Evolutionary conservation across 2,329 filamentous ascomycete species (phyloP).

Genomic region (Ascochyta viciae-villosae): DNA sequence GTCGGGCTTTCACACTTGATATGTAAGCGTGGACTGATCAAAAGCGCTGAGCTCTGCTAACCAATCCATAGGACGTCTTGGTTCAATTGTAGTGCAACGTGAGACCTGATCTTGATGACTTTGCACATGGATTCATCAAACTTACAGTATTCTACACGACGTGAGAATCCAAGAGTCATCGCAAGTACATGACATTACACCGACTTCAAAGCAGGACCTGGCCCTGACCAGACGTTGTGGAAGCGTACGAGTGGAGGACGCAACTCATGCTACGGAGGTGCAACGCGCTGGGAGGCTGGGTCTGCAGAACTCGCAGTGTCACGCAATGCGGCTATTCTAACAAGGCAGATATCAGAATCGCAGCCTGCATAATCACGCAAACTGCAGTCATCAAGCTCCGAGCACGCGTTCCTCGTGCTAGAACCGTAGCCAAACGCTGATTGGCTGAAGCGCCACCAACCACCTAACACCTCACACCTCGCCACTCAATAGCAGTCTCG

Average conservation of each 20-base stretch:
- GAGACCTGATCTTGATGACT: background rate
- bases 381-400: background rate
- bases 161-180: background rate
- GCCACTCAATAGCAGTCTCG: background rate
- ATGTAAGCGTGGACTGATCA: conserved; percentile 17
- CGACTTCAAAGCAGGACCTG: background rate
- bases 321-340: background rate
- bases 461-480: background rate
- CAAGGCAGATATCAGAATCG: background rate
- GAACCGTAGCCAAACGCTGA: conserved; percentile 2
- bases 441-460: background rate
- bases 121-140: background rate
- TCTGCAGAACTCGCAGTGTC: background rate
- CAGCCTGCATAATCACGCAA: conserved; percentile 6
- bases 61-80: background rate
- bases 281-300: too few species aligned
- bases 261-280: too few species aligned
- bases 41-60: background rate
- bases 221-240: background rate
- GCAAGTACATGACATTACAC: background rate
- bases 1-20: conserved; percentile 21
- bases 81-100: background rate
- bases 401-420: background rate
- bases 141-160: background rate
- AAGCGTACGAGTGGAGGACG: background rate